Evolutionary conservation across 108 stramenopile species (phyloP), one percentile per base, ranked within the genome.

Genomic region (Discostella pseudostelligera): DNA sequence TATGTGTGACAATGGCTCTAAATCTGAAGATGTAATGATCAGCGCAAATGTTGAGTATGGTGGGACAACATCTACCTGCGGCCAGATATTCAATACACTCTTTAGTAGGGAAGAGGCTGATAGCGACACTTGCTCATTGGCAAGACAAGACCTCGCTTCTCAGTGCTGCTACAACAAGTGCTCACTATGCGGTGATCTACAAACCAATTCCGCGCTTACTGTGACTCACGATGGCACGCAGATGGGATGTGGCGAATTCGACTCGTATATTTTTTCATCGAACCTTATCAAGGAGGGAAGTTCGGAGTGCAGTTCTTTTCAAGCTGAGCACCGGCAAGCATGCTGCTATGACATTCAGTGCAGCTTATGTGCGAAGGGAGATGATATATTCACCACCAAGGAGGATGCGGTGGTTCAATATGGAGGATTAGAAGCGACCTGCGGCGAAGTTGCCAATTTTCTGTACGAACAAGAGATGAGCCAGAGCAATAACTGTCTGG

Each of bases 281-380:
- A 76, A 39, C 47, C 25, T 69, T 40, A 65, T 69, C 44, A 54
- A 54, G 24, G 75, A 76, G 53, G 75, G 68, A 46, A 59, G 67
- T 14, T 42, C 58, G 2, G 68, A 76, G 45, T 76, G 75, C 36
- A 60, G 11, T 17, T 47, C 63, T 19, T 69, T 69, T 47, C 75
- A 76, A 65, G 35, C 21, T 20, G 63, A 69, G 19, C 59, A 76
- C 45, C 69, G 47, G 67, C 49, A 76, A 25, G 55, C 62, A 2
- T 76, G 75, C 42, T 76, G 75, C 25, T 76, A 69, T 59, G 75
- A 76, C 37, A 63, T 76, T n/a, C 46, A 67, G 7, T 76, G 75
- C 36, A 65, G 58, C 24, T 69, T 76, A 37, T 76, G 75, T 63
- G 62, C 75, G 2, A 76, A 54, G 43, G 63, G 58, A 21, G 63